A percentile compares a stretch with the other conserved stretches of the same genome.
Evolutionary conservation across 1,284 basidiomycete species (phyloP).

Genomic region (Meripilus lineatus): DNA sequence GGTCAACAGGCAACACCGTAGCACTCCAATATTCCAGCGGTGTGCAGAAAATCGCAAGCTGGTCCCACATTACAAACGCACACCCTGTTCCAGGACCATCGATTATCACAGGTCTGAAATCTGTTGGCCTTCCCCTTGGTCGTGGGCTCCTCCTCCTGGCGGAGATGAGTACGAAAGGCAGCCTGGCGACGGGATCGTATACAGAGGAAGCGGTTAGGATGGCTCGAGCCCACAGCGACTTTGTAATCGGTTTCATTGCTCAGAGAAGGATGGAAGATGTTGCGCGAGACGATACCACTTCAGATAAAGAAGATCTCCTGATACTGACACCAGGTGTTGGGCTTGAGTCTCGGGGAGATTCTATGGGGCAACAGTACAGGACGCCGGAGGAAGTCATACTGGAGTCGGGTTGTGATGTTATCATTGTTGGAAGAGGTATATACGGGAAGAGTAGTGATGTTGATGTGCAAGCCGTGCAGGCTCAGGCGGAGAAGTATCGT

Average conservation of each 20-base stretch:
- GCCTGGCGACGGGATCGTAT: constrained; percentile 82
- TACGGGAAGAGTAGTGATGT: constrained; percentile 73
- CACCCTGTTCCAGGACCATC: constrained; percentile 94
- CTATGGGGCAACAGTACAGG: constrained; percentile 95
- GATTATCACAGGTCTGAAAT: constrained; percentile 83
- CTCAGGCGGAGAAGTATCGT: constrained; percentile 81
- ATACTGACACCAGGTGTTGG: constrained; percentile 94
- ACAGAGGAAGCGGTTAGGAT: constrained; percentile 84
- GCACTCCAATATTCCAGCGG: constrained; percentile 92
- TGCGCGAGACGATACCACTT: constrained; percentile 32
- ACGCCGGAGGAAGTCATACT: constrained; percentile 85
- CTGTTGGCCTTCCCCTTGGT: constrained; percentile 80
- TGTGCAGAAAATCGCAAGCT: constrained; percentile 90
- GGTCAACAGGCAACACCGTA: constrained; percentile 84
- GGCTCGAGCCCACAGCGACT: constrained; percentile 77
- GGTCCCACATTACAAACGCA: constrained; percentile 98
- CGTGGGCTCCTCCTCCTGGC: constrained; percentile 90
- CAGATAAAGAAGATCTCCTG: constrained; percentile 72
- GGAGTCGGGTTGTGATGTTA: constrained; percentile 91
- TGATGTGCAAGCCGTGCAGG: constrained; percentile 53
- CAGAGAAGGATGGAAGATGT: constrained; percentile 77
- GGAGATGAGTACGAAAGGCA: constrained; percentile 94
- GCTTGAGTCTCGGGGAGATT: constrained; percentile 78
- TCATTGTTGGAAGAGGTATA: constrained; percentile 96
- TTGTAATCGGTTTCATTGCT: constrained; percentile 96